Conservation (phyloP, 768 basidiomycete species). For the Russula compacta region DNA sequence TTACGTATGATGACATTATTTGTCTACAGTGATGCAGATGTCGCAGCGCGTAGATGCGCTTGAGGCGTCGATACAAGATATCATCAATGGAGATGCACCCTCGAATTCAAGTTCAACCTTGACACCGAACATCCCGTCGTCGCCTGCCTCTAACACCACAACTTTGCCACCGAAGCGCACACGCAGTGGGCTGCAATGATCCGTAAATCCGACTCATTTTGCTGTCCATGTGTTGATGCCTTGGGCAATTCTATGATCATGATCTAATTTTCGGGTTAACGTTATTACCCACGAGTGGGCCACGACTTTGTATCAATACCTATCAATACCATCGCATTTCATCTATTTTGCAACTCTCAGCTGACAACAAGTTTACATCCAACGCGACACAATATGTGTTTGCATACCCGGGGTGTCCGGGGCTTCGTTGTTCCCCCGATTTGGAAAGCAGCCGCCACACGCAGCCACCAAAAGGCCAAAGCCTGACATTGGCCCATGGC, state of each 20-base stretch:
- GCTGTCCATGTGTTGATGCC: background rate
- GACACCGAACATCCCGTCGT: conserved; percentile 46
- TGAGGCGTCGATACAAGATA: conserved; percentile 85
- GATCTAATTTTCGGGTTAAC: background rate
- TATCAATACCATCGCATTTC: background rate
- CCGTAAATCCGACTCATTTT: background rate
- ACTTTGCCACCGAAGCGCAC: conserved; percentile 2
- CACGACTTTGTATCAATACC: background rate
- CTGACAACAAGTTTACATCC: background rate
- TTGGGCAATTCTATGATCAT: background rate
- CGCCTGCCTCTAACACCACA: conserved; percentile 31
- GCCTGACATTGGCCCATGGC: background rate
- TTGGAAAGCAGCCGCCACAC: background rate
- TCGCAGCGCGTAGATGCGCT: conserved; percentile 83
- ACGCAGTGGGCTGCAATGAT: conserved; percentile 4
- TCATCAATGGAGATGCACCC: conserved; percentile 65
- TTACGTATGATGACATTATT: background rate
- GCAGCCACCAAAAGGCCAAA: background rate
- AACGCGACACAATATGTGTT: background rate
- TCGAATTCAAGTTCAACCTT: background rate
- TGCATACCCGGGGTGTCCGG: background rate
- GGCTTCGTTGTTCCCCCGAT: background rate
- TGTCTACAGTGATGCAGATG: conserved; percentile 79
- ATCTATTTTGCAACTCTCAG: background rate
- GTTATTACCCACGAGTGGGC: too few relatives aligned